Conservation (phyloP, 495 filamentous ascomycete genomes). For the Chaetomidium leptoderma region DNA sequence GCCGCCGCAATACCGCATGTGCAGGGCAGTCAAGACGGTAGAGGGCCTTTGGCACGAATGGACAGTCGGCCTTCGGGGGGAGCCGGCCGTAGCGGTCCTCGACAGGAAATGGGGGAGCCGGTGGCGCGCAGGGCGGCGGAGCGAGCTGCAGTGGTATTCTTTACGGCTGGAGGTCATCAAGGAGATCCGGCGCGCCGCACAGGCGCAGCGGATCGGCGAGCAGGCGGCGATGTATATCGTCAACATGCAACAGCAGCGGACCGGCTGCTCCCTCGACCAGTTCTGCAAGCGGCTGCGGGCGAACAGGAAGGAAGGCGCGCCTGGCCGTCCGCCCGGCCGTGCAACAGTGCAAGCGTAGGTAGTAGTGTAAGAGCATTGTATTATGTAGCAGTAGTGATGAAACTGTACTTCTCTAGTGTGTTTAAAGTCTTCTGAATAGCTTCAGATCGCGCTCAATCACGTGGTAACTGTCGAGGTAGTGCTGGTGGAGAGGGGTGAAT, state of each 20-base stretch:
- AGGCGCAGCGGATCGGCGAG: not conserved
- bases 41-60: not conserved
- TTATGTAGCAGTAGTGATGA: not conserved
- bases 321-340: not conserved
- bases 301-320: not conserved
- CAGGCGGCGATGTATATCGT: constrained; percentile 1
- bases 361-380: too few species aligned
- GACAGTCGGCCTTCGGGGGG: not conserved
- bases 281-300: constrained; percentile 2
- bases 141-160: constrained; percentile 1
- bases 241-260: not conserved
- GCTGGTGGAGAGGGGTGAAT: not conserved
- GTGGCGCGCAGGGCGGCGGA: not conserved
- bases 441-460: not conserved
- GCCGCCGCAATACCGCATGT: not conserved
- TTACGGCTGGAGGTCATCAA: constrained; percentile 1
- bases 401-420: not conserved
- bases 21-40: not conserved
- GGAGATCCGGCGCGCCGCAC: not conserved
- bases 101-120: not conserved
- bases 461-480: not conserved
- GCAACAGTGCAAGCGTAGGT: too few species aligned
- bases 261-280: not conserved
- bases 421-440: not conserved
- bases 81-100: not conserved